Evolutionary conservation across 148 eudicot species (phyloP).

Genomic region (Amaranthus palmeri): DNA sequence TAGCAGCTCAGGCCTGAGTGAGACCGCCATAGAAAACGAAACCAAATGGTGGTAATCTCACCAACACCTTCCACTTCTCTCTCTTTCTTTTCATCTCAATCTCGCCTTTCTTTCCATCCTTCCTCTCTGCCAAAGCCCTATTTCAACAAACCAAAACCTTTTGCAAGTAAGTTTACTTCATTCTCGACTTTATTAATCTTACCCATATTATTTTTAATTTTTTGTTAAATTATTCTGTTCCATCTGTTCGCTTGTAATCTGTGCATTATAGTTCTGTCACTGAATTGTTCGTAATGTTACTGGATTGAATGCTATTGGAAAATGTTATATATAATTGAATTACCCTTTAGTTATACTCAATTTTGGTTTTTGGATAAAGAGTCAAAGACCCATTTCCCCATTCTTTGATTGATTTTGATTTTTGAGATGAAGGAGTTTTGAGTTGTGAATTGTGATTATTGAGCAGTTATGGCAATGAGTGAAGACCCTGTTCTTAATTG

Average conservation of each 20-base stretch:
- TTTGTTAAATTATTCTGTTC: not conserved
- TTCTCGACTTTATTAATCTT: not conserved
- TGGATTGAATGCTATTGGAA: slow-evolving; percentile 4
- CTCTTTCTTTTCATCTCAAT: slow-evolving; percentile 21
- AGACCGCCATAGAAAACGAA: not conserved
- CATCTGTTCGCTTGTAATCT: not conserved
- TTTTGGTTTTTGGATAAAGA: slow-evolving; percentile 5
- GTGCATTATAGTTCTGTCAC: not conserved
- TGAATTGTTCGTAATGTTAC: not conserved
- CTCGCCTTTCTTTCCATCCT: slow-evolving; percentile 19
- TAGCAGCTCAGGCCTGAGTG: not conserved
- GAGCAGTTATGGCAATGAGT: slow-evolving; percentile 64
- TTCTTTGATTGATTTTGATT: not conserved
- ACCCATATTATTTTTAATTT: not conserved
- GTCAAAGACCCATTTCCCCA: not conserved
- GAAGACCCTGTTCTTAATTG: slow-evolving; percentile 86
- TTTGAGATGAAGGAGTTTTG: slow-evolving; percentile 5
- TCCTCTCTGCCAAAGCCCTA: slow-evolving; percentile 2
- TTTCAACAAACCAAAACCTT: slow-evolving; percentile 14
- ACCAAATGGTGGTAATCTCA: slow-evolving; percentile 18
- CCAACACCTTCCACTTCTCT: not conserved
- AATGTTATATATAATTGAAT: not conserved
- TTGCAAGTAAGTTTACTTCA: slow-evolving; percentile 9
- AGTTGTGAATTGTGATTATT: slow-evolving; percentile 4
- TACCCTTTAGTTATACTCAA: slow-evolving; percentile 9